Base-by-base conservation (phyloP, 768 basidiomycete genomes). In the Boletus rufocinnamomeus region DNA sequence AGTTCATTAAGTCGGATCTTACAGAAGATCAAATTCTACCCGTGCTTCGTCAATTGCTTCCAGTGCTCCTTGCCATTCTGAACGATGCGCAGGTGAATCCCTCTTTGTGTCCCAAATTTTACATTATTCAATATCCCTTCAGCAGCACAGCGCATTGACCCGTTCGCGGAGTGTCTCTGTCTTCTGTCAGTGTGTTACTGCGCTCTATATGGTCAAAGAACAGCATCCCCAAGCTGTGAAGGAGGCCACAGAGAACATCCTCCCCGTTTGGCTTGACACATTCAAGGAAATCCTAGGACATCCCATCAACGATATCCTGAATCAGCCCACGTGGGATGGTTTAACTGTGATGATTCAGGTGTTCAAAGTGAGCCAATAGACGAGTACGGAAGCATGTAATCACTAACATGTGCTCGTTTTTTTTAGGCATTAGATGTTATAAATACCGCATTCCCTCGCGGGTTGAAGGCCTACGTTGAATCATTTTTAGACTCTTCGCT, bases 21-120 rank as follows among this genome's bases (percentile, higher is more conserved):
- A 90, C 91, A 10, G 97, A 98, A 69, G 95, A 98, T 68, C 96
- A 98, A 78, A 86, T 97, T 35, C 75, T 98, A 1, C 95, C 93
- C 13, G 87, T 98, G 21, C 82, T 97, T n/a, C 85, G 88, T 44
- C 84, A 94, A 69, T 81, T 98, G 38, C 78, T 96, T 3, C 97
- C 97, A 1, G 89, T 93, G 6, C 79, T 99, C 21, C 79, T 97
- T 19, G 70, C 76, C 10, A 92, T 98, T 53, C 74, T 98, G 52
- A 92, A 91, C 8, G 84, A 87, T 34, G 77, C 82, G 8, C 83
- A 93, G 75, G 92, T 92, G 68, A 52, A 41, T 76, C 44, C 28
- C 17, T 44, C 23, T 38, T 19, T 44, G 25, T 54, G 21, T 28
- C 5, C 2, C 30, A 50, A 21, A 28, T 34, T 37, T n/a, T 14